A percentile compares a stretch with the other conserved stretches of the same genome.
Conservation (phyloP, 2,329 filamentous ascomycete species). For the Atkinsonella hypoxylon region DNA sequence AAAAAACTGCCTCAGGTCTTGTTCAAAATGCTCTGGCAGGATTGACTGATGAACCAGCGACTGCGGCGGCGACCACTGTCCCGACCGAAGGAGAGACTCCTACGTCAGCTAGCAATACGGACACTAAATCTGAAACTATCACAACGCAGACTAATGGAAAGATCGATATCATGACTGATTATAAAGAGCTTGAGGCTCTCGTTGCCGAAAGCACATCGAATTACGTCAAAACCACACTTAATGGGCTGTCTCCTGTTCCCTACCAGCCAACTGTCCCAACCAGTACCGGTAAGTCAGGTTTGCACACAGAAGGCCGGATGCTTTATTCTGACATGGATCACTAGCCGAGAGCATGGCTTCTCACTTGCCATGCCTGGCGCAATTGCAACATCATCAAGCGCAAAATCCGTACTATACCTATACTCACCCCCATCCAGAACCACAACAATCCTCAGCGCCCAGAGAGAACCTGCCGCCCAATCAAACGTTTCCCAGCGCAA, state of each 20-base stretch:
- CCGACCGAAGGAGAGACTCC: conserved; percentile 13
- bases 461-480: conserved; percentile 39
- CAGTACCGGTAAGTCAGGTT: conserved; percentile 22
- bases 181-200: conserved; percentile 30
- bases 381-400: conserved; percentile 26
- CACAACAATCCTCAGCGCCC: conserved; percentile 16
- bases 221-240: conserved; percentile 31
- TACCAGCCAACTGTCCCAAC: conserved; percentile 30
- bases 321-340: conserved; percentile 2
- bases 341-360: conserved; percentile 21
- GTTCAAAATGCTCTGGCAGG: conserved; percentile 29
- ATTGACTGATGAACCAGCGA: conserved; percentile 17
- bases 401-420: conserved; percentile 25
- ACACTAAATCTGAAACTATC: conserved; percentile 12
- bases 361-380: conserved; percentile 24
- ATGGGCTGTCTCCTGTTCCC: conserved; percentile 29
- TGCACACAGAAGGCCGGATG: neutral
- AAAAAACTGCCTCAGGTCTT: conserved; percentile 28
- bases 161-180: conserved; percentile 24
- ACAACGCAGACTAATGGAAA: conserved; percentile 18
- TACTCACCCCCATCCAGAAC: conserved; percentile 23
- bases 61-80: conserved; percentile 6
- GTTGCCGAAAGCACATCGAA: conserved; percentile 33
- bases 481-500: conserved; percentile 41
- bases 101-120: conserved; percentile 14